phyloP scores from a whole-genome alignment of 352 stramenopile species.

The Pythium rishiriense region DNA sequence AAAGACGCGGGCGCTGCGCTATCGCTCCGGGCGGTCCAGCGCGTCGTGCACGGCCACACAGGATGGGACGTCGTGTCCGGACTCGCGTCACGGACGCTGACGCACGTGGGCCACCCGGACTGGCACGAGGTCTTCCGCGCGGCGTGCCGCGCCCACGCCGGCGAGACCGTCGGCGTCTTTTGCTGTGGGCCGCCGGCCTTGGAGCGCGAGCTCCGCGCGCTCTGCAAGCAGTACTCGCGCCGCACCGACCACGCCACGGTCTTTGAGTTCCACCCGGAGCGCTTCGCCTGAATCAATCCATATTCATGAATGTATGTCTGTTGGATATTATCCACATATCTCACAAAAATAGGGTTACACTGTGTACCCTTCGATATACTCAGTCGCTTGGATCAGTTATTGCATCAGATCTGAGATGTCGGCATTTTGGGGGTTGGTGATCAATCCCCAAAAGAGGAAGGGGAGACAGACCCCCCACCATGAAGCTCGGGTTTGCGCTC shows the following conservation, averaged over 20 bases:
- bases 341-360: not conserved
- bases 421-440: no score
- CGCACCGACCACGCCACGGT: not conserved
- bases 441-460: not conserved
- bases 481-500: constrained; percentile 75
- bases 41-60: not conserved
- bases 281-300: not conserved
- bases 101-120: constrained; percentile 7
- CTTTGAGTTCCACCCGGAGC: constrained; percentile 7
- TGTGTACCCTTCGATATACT: not conserved
- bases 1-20: not conserved
- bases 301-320: not conserved
- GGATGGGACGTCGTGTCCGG: constrained; percentile 2
- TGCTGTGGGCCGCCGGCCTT: not conserved
- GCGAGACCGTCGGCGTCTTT: constrained; percentile 4
- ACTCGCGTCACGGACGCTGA: not conserved
- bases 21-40: not conserved
- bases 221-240: constrained; percentile 10
- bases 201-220: not conserved
- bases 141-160: not conserved
- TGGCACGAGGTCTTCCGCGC: constrained; percentile 3
- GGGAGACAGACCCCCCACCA: constrained; percentile 9
- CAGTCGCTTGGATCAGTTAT: not conserved
- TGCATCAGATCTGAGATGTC: constrained; percentile 1
- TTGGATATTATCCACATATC: not conserved